Evolutionary conservation across 176 grass and related monocot species (phyloP).

Genomic region (Carex kokanica): DNA sequence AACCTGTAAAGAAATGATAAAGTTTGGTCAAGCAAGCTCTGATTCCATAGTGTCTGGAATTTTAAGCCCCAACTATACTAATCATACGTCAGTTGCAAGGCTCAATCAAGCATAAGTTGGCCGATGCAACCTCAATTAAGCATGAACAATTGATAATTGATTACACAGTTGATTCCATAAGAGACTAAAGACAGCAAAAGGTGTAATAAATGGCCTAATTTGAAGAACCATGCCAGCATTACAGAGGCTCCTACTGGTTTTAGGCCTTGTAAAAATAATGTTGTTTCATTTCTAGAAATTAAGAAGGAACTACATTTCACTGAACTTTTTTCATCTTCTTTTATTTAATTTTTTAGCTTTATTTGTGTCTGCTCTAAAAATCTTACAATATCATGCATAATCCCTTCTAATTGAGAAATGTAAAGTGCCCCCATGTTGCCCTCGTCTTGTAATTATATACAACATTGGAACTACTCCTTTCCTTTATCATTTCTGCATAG

Average conservation of each 20-base stretch:
- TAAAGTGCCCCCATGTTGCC: background rate
- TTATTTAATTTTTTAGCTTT: background rate
- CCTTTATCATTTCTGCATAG: background rate
- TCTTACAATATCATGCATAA: conserved; percentile 5
- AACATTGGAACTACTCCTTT: background rate
- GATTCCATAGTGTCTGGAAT: background rate
- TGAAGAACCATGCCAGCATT: background rate
- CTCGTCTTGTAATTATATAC: background rate
- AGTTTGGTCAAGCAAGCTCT: background rate
- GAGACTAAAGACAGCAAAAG: background rate
- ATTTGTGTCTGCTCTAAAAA: background rate
- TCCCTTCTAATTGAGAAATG: background rate
- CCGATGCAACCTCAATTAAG: background rate
- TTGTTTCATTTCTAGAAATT: background rate
- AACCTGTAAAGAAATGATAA: background rate
- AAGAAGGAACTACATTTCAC: background rate
- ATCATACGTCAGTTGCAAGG: background rate
- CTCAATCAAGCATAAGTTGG: background rate
- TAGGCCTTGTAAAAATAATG: background rate
- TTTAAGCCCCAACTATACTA: background rate
- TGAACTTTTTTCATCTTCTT: background rate
- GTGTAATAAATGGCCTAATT: background rate
- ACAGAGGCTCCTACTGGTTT: background rate
- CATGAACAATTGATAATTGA: background rate
- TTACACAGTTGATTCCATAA: background rate